Evolutionary conservation across 2,329 filamentous ascomycete genomes (phyloP).

Genomic region (Hirsutella rhossiliensis): DNA sequence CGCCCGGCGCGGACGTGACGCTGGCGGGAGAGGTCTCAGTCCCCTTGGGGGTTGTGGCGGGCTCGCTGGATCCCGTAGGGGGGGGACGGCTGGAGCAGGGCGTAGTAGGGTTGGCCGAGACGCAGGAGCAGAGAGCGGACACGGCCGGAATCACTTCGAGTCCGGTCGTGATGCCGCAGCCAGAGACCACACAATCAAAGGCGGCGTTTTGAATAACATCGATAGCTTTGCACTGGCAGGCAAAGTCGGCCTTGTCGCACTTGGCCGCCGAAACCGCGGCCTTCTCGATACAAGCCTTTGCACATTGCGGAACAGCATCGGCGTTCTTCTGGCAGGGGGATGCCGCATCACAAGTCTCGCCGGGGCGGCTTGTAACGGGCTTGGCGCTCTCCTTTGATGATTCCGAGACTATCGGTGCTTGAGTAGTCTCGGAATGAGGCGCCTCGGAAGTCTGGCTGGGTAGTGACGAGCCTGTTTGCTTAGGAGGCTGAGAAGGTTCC

Average conservation of each 20-base stretch:
- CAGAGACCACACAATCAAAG: slow-evolving; percentile 8
- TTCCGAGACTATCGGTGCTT: no score
- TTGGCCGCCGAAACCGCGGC: slow-evolving; percentile 10
- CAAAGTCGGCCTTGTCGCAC: slow-evolving; percentile 11
- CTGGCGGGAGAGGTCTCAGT: neutral
- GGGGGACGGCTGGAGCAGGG: slow-evolving; percentile 6
- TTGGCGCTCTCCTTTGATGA: no score
- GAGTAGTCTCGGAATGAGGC: no score
- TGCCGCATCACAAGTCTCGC: slow-evolving; percentile 7
- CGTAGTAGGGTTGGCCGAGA: slow-evolving; percentile 10
- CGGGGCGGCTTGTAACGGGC: neutral
- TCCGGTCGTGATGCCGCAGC: slow-evolving; percentile 8
- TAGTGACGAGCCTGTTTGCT: no score
- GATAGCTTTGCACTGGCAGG: slow-evolving; percentile 12
- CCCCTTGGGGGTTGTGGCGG: neutral
- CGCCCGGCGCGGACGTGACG: neutral
- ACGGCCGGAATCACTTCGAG: slow-evolving; percentile 8
- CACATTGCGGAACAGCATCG: slow-evolving; percentile 13
- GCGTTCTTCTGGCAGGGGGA: slow-evolving; percentile 13
- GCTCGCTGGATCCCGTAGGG: neutral
- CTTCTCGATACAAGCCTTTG: slow-evolving; percentile 12
- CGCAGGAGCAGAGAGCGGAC: slow-evolving; percentile 11
- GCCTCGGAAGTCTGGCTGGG: no score
- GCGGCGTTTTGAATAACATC: slow-evolving; percentile 11
- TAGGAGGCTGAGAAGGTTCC: neutral